Evolutionary conservation across 2,329 filamentous ascomycete species (phyloP), one percentile per base, ranked within the genome.

Genomic region (Colletotrichum liaoningense): DNA sequence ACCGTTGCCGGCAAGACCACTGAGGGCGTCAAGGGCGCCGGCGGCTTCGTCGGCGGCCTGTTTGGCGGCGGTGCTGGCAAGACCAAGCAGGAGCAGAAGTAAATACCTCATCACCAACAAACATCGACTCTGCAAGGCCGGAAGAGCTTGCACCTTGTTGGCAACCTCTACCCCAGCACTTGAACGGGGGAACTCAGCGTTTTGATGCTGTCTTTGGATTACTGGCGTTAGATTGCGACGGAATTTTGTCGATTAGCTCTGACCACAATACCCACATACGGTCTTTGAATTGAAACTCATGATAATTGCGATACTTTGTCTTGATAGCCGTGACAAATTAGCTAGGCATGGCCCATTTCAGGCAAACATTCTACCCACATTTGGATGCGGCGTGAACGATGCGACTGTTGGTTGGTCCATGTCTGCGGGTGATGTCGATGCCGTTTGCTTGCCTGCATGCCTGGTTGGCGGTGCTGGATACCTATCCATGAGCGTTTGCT

Each of bases 31-130:
- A 80, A 83, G 77, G 77, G 78, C 3, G 76, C 79, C 0, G 80
- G 81, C 2, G 76, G 77, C 14, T 75, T 75, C 11, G 79, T 84
- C 14, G 82, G 82, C 0, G 80, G 82, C 6, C 35, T 84, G 6
- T 79, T 83, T 57, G 82, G 82, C 19, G 70, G 70, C 5, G 67
- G 69, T 46, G 78, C 77, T 14, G 78, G 79, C n/a, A 79, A 79
- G 73, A 74, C 78, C 77, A 75, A 67, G 24, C 30, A 33, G 0
- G 57, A 76, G 67, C 71, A 76, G 55, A 75, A 75, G 72, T 74
- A 62, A 54, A 42, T 22, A 8, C 62, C 6, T 22, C 19, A 28
- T 30, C 42, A 22, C 8, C 42, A 49, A 49, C 42, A 11, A 22
- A n/a, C 8, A 22, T n/a, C 42, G 8, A 22, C 19, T 49, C 6